phyloP scores from a whole-genome alignment of 371 early-diverging fungal species.

The Apophysomyces variabilis region DNA sequence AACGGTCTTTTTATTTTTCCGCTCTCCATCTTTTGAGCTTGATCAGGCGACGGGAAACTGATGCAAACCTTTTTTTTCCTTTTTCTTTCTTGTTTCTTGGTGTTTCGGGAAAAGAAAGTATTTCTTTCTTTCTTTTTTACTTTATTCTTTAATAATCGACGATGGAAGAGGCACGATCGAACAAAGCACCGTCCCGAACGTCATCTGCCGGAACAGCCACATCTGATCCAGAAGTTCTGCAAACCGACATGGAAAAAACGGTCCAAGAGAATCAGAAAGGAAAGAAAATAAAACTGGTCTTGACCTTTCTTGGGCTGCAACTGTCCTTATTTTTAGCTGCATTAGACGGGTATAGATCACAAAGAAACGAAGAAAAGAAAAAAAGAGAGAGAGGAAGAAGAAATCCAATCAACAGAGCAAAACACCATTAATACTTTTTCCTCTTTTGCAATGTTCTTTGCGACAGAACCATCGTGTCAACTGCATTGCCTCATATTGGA shows the following conservation, averaged over 20 bases:
- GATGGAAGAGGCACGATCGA: neutral
- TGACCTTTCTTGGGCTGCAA: slow-evolving; percentile 56
- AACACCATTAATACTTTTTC: too few relatives aligned
- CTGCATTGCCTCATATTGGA: slow-evolving; percentile 73
- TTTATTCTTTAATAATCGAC: neutral
- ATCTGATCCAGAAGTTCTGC: neutral
- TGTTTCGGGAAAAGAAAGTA: neutral
- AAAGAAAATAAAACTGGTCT: slow-evolving; percentile 7
- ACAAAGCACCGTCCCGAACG: neutral
- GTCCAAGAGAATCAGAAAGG: neutral
- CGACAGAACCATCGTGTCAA: slow-evolving; percentile 73
- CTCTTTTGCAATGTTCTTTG: neutral
- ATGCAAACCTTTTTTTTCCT: neutral
- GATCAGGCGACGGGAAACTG: neutral
- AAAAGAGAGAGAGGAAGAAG: neutral
- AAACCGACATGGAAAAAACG: neutral
- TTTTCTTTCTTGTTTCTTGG: neutral
- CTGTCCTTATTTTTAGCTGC: slow-evolving; percentile 77
- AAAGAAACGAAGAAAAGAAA: neutral
- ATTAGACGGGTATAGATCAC: slow-evolving; percentile 60
- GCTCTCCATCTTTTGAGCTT: neutral
- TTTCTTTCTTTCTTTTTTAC: neutral
- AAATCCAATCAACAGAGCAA: neutral
- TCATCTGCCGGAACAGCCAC: neutral
- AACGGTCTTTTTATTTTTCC: slow-evolving; percentile 6